Evolutionary conservation across 345 rosid species (phyloP), one percentile per base, ranked within the genome.

Genomic region (Dipteronia sinensis): DNA sequence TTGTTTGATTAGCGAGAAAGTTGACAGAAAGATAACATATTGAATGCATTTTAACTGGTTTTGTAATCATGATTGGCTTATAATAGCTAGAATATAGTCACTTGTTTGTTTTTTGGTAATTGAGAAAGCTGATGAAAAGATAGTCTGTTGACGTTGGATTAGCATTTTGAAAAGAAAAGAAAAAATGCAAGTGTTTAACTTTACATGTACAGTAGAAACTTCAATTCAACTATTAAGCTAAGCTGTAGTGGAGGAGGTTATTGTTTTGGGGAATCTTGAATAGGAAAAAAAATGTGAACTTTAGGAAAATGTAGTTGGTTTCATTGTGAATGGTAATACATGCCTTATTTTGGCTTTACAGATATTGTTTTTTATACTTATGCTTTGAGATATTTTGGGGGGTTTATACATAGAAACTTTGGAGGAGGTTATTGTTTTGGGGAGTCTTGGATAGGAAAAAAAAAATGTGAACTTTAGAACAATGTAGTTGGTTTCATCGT

Each of bases 61-160:
- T 42, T 42, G 46, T 1, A 42, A 42, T 9, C 46, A 42, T 42
- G 46, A 42, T 8, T 42, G 9, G 46, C 46, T 42, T 7, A 1
- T 1, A 1, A 7, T 42, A 42, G 46, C 46, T 42, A 42, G 11
- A 42, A 42, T 42, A 42, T 59, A 16, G 2, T 59, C 67, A 69
- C 81, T 63, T 6, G 51, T 19, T 75, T 49, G 75, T 75, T 75
- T 73, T 75, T 75, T 73, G 64, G 10, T 42, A 42, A 42, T 9
- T 9, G 10, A 42, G 46, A 42, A 42, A 42, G 11, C 11, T 8
- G 11, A 19, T 4, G 13, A 25, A 13, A 66, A 34, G 65, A 20
- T 8, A 67, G 29, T 65, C 47, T 10, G 71, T 69, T 77, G 25
- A 58, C 42, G 51, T 40, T 59, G 20, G 19, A 29, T 22, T 68